phyloP scores from a whole-genome alignment of 495 filamentous ascomycete species.

The Cercophora sp. region DNA sequence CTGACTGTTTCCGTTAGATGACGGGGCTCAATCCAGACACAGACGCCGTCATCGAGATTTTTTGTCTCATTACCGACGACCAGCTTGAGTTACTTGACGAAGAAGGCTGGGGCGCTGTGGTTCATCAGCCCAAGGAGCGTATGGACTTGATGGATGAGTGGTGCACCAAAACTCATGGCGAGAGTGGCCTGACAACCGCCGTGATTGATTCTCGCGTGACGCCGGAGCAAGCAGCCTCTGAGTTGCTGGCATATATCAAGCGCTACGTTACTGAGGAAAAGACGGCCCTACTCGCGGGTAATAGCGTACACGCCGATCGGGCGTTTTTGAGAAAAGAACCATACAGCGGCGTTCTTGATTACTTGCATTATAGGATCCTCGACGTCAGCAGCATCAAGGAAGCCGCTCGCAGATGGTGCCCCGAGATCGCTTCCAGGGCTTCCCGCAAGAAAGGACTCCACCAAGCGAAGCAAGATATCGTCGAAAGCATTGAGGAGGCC shows the following conservation, averaged over 20 bases:
- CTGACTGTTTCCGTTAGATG: slow-evolving; percentile 58
- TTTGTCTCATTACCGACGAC: slow-evolving; percentile 84
- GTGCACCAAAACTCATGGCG: slow-evolving; percentile 52
- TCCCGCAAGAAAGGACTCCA: slow-evolving; percentile 75
- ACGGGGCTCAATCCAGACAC: slow-evolving; percentile 76
- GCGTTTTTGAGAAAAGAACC: slow-evolving; percentile 73
- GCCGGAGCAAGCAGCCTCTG: slow-evolving; percentile 64
- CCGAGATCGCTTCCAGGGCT: slow-evolving; percentile 28
- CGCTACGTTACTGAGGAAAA: slow-evolving; percentile 59
- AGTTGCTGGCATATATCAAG: slow-evolving; percentile 73
- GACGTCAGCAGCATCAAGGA: slow-evolving; percentile 93
- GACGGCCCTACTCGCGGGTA: slow-evolving; percentile 76
- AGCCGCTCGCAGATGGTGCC: slow-evolving; percentile 75
- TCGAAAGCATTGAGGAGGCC: slow-evolving; percentile 93
- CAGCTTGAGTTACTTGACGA: slow-evolving; percentile 72
- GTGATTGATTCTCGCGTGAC: slow-evolving; percentile 71
- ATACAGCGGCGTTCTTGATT: slow-evolving; percentile 65
- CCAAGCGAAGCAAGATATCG: slow-evolving; percentile 81
- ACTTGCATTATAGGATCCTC: slow-evolving; percentile 84
- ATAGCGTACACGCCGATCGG: slow-evolving; percentile 85
- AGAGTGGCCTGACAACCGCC: slow-evolving; percentile 74
- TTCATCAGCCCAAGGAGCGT: slow-evolving; percentile 66
- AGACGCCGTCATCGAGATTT: slow-evolving; percentile 88
- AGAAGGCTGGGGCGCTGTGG: slow-evolving; percentile 71
- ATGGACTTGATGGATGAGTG: slow-evolving; percentile 73